Evolutionary conservation across 306 rosid genomes (phyloP).

Genomic region (Gynostemma pentaphyllum): DNA sequence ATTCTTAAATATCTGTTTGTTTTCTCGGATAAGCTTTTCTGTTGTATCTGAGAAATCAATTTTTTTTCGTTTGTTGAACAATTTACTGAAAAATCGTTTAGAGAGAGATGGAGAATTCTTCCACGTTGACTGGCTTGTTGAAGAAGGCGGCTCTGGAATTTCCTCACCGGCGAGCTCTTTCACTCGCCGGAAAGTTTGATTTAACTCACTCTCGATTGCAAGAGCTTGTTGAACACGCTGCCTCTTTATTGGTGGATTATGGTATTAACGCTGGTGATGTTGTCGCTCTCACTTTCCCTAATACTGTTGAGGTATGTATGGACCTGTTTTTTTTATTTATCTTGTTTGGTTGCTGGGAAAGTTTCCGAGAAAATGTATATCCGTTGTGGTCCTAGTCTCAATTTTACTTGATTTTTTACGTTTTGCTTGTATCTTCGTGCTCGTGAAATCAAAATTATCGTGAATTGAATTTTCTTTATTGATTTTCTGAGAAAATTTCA

Average conservation of each 20-base stretch:
- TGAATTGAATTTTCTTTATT: neutral
- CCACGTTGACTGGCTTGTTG: slow-evolving; percentile 50
- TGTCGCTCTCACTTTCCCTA: slow-evolving; percentile 78
- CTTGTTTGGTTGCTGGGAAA: neutral
- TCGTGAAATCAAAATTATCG: no score
- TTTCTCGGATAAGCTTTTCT: no score
- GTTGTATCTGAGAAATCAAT: no score
- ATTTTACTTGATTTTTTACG: neutral
- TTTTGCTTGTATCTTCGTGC: neutral
- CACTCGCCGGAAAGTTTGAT: slow-evolving; percentile 50
- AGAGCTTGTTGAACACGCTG: slow-evolving; percentile 46
- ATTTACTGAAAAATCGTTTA: no score
- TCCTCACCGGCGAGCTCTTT: slow-evolving; percentile 53
- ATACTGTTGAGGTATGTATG: slow-evolving; percentile 52
- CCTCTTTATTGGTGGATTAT: slow-evolving; percentile 34
- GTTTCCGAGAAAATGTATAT: neutral
- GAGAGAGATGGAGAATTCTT: slow-evolving; percentile 29
- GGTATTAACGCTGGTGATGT: slow-evolving; percentile 57
- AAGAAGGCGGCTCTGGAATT: slow-evolving; percentile 25
- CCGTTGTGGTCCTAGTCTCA: neutral
- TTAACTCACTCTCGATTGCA: slow-evolving; percentile 42
- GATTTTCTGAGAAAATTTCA: neutral
- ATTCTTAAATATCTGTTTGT: no score
- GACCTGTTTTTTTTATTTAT: neutral
- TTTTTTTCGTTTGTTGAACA: no score